These are phyloP conservation scores for Fusarium foetens DNA, from an alignment of 2,329 filamentous ascomycete genomes.

Conservation along the genomic window DNA sequence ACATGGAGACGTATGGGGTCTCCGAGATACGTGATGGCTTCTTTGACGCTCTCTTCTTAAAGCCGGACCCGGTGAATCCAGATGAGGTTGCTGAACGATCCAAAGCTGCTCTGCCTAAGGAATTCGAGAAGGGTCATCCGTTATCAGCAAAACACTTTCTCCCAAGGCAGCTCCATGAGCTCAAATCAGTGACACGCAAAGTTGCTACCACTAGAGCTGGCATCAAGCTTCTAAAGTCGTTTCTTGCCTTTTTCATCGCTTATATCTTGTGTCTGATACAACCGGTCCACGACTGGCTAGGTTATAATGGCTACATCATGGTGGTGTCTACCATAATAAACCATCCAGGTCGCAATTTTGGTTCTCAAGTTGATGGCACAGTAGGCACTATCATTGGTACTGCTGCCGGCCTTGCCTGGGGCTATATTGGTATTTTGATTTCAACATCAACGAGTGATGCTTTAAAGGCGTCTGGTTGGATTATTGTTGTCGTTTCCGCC, in stretches of 20 bases:
- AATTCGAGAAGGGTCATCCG: conserved; percentile 58
- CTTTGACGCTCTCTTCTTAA: conserved; percentile 61
- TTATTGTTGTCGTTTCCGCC: conserved; percentile 65
- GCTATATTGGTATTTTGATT: conserved; percentile 62
- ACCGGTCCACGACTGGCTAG: conserved; percentile 59
- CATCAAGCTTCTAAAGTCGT: conserved; percentile 63
- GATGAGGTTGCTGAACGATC: conserved; percentile 55
- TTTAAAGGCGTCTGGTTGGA: conserved; percentile 61
- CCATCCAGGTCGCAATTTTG: conserved; percentile 65
- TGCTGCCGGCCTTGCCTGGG: conserved; percentile 65
- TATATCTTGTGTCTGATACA: conserved; percentile 67
- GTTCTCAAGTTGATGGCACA: conserved; percentile 66
- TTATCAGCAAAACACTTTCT: conserved; percentile 59
- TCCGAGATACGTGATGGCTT: conserved; percentile 58
- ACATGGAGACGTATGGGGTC: conserved; percentile 55
- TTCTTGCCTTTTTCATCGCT: conserved; percentile 65
- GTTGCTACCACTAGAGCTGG: conserved; percentile 62
- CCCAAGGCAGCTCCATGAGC: conserved; percentile 58
- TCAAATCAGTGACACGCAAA: conserved; percentile 52
- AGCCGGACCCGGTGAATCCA: conserved; percentile 51
- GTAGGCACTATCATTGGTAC: conserved; percentile 64
- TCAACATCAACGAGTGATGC: conserved; percentile 61
- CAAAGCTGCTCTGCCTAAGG: conserved; percentile 57
- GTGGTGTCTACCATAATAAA: conserved; percentile 67
- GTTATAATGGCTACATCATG: conserved; percentile 65